phyloP scores from a whole-genome alignment of 495 filamentous ascomycete species.

The Penicillium egyptiacum region DNA sequence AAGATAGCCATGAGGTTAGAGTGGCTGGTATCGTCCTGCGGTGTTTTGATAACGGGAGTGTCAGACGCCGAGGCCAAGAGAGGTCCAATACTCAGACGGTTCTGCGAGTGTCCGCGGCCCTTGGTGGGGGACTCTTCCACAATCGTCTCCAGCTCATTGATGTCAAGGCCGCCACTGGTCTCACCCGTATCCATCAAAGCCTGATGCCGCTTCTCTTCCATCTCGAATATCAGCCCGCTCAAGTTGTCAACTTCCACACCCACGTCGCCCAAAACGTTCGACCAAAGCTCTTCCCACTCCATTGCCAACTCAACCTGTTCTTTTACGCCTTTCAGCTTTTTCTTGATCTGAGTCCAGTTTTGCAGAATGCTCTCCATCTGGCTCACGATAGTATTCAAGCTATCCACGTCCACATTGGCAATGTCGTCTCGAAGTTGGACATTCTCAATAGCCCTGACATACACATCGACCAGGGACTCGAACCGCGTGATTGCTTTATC shows the following conservation, averaged over 20 bases:
- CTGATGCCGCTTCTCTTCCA: conserved; percentile 90
- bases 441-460: conserved; percentile 86
- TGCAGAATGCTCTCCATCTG: conserved; percentile 84
- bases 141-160: conserved; percentile 89
- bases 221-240: conserved; percentile 82
- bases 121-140: conserved; percentile 78
- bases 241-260: conserved; percentile 85
- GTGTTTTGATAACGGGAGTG: conserved; percentile 55
- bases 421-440: conserved; percentile 82
- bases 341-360: conserved; percentile 82
- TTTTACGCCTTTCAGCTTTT: conserved; percentile 72
- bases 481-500: conserved; percentile 84
- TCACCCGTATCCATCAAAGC: conserved; percentile 60
- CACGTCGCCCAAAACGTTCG: conserved; percentile 88
- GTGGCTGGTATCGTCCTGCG: conserved; percentile 74
- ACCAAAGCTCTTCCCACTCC: conserved; percentile 99
- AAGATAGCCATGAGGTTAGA: conserved; percentile 81
- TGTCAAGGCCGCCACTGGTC: conserved; percentile 66
- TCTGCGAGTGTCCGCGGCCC: conserved; percentile 48
- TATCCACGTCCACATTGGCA: conserved; percentile 61
- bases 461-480: conserved; percentile 82
- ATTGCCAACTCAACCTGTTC: conserved; percentile 91
- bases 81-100: conserved; percentile 66
- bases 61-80: conserved; percentile 56
- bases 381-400: conserved; percentile 66